Conservation (phyloP, 768 basidiomycete genomes). For the Saitozyma sp. region DNA sequence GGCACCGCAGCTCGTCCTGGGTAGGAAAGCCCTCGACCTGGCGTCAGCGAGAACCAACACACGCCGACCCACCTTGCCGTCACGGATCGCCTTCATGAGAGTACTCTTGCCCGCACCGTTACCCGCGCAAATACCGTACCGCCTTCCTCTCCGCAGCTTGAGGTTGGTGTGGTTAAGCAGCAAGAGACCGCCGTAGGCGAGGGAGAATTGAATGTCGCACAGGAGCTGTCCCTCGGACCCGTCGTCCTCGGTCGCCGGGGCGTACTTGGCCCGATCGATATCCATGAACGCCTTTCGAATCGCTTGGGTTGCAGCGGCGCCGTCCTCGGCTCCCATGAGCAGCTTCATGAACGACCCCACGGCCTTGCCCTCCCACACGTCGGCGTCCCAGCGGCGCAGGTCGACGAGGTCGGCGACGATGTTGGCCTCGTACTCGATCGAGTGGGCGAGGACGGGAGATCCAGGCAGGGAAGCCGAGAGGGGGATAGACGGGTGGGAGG, state of each 20-base stretch:
- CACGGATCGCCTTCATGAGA: conserved; percentile 89
- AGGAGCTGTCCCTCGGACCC: conserved; percentile 79
- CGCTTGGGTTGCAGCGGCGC: conserved; percentile 49
- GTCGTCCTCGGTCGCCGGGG: conserved; percentile 55
- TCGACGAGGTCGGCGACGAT: conserved; percentile 74
- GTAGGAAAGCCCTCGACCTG: conserved; percentile 85
- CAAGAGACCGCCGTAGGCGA: conserved; percentile 91
- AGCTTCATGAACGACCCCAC: conserved; percentile 69
- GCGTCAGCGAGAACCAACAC: conserved; percentile 4
- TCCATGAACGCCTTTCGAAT: conserved; percentile 73
- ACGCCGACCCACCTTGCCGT: conserved; percentile 63
- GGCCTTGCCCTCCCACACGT: conserved; percentile 58
- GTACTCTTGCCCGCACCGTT: conserved; percentile 97
- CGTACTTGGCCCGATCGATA: conserved; percentile 71
- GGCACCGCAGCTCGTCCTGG: conserved; percentile 76
- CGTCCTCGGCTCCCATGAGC: conserved; percentile 59
- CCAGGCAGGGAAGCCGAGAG: conserved; percentile 59
- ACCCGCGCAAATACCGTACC: conserved; percentile 94
- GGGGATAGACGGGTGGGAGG: conserved; percentile 58
- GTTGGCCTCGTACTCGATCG: conserved; percentile 70
- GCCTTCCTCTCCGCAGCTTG: conserved; percentile 80
- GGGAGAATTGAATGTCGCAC: conserved; percentile 89
- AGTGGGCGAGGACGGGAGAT: conserved; percentile 60
- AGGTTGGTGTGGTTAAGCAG: conserved; percentile 91
- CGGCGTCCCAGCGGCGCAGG: conserved; percentile 52